A percentile compares a stretch with the other conserved stretches of the same genome.
These are phyloP conservation scores for Fusarium sp. DNA, from an alignment of 2,329 filamentous ascomycete genomes.

Conservation along the genomic window DNA sequence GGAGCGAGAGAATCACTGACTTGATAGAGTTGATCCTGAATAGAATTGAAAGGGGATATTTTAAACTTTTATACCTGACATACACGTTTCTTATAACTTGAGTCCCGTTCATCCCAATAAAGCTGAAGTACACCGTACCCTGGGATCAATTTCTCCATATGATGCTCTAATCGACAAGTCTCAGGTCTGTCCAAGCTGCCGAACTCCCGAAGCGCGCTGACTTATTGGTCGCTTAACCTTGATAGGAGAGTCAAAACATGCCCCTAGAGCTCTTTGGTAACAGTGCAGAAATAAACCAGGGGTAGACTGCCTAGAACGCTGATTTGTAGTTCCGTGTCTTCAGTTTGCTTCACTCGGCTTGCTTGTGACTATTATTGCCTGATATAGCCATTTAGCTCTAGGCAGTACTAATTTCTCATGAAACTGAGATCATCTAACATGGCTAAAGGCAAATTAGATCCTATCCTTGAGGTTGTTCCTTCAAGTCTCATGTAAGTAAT, in stretches of 20 bases:
- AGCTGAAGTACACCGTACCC: not conserved
- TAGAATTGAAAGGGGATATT: accelerated
- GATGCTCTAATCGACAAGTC: not conserved
- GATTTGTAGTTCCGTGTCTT: not conserved
- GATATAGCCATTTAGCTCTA: accelerated
- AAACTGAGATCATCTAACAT: accelerated
- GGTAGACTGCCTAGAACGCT: not conserved
- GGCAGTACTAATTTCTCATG: accelerated
- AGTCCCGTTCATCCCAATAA: too few relatives aligned
- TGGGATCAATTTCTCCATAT: not conserved
- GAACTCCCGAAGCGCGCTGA: not conserved
- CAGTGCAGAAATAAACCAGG: not conserved
- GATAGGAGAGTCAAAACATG: not conserved
- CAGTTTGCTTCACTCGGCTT: not conserved
- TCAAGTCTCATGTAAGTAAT: not conserved
- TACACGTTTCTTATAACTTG: not conserved
- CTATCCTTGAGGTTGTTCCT: accelerated
- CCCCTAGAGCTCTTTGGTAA: not conserved
- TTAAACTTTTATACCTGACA: not conserved
- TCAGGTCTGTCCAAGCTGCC: not conserved
- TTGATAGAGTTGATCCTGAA: not conserved
- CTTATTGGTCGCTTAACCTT: not conserved
- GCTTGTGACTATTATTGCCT: not conserved
- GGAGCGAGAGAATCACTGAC: too few relatives aligned
- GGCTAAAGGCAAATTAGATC: not conserved